Evolutionary conservation across 1,284 basidiomycete species (phyloP), one percentile per base, ranked within the genome.

Genomic region (Heterobasidion annosum): DNA sequence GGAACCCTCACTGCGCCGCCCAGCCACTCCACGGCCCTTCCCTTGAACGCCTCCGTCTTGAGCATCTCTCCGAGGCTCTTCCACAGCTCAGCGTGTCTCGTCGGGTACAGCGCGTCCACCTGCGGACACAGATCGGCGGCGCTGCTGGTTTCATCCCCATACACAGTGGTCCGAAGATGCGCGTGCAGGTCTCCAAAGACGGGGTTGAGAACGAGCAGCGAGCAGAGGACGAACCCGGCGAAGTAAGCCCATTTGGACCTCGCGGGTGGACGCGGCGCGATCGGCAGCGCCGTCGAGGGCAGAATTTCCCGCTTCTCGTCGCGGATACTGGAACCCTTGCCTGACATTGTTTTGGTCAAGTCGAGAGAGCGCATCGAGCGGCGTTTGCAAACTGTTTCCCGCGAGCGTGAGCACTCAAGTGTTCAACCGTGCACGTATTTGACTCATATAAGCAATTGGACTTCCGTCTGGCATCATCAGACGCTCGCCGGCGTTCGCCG

Each of bases 1-100:
- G 70, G 70, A 35, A 74, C 64, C 44, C 63, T 58, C 6, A 73
- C 65, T 1, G 83, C 81, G 4, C 78, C 81, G 37, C 71, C 71
- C 12, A 85, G 68, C 77, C 76, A 82, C 45, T 76, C 67, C 9
- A 81, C 69, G 0, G 79, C 77, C 52, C 70, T 68, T 12, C 59
- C 55, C 62, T 73, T 69, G 69, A 81, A 83, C 19, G 59, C 65
- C 3, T 75, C 65, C 5, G 74, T 73, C 40, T 64, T 67, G 54
- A 75, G 73, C 32, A 68, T 64, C 34, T 68, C 64, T 44, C 70
- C 70, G 42, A 82, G 42, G 13, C 59, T 62, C 19, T 65, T 63
- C 73, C 77, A 79, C 7, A 81, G 56, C 8, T 65, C 67, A 3
- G 58, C 64, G 57, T 78, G 72, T 61, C 67, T 71, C 45, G 66